phyloP scores from a whole-genome alignment of 169 alveolate genomes.

The Condylostoma magnum region DNA sequence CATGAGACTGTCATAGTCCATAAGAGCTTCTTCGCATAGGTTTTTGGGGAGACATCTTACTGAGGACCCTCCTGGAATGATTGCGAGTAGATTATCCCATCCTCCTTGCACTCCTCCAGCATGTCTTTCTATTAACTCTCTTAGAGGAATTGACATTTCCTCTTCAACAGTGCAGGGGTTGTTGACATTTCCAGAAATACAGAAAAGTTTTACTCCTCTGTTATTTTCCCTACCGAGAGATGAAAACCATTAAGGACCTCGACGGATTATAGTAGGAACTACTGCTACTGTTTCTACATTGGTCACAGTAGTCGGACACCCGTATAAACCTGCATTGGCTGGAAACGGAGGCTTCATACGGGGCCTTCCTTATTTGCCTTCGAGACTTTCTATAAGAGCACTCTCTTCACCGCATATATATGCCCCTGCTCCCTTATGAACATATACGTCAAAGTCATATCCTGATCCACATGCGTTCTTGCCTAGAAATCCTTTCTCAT shows the following conservation, averaged over 20 bases:
- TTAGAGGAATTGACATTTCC: conserved; percentile 77
- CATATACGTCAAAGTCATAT: conserved; percentile 73
- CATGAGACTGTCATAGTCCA: conserved; percentile 76
- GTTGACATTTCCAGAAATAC: conserved; percentile 76
- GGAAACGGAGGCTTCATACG: conserved; percentile 84
- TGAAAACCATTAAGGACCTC: conserved; percentile 72
- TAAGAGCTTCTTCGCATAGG: conserved; percentile 60
- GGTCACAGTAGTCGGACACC: conserved; percentile 82
- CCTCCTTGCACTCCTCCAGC: conserved; percentile 85
- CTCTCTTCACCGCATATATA: conserved; percentile 83
- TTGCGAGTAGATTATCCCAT: conserved; percentile 73
- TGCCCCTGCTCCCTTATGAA: conserved; percentile 78
- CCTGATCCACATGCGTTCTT: conserved; percentile 81
- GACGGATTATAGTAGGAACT: conserved; percentile 73
- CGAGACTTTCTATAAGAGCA: conserved; percentile 71
- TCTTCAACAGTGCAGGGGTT: conserved; percentile 80
- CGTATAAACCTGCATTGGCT: conserved; percentile 81
- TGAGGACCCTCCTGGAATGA: conserved; percentile 82
- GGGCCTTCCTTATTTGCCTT: conserved; percentile 80
- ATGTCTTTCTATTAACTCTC: conserved; percentile 72
- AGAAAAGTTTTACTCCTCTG: conserved; percentile 68
- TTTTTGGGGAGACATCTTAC: conserved; percentile 64
- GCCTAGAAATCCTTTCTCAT: conserved; percentile 65
- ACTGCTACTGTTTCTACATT: conserved; percentile 82
- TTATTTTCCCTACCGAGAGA: conserved; percentile 66